phyloP scores from a whole-genome alignment of 768 basidiomycete species.

The Pleurotus sapidus region DNA sequence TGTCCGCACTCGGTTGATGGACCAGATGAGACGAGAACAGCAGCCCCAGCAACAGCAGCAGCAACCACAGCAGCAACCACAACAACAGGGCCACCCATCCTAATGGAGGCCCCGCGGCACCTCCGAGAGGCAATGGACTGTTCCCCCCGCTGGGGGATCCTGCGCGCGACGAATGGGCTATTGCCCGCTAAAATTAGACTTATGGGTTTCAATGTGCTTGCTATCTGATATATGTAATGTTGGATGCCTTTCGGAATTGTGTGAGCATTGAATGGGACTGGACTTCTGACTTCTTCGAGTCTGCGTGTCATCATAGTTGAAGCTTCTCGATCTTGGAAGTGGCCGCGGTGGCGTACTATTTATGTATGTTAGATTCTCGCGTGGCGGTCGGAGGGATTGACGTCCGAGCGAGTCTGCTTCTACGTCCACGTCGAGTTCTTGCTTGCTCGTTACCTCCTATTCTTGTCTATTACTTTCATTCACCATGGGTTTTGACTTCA shows the following conservation, averaged over 20 bases:
- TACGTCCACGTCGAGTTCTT: conserved; percentile 2
- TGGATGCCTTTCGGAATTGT: neutral
- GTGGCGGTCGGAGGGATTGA: conserved; percentile 5
- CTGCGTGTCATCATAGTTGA: neutral
- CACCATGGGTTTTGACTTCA: conserved; percentile 51
- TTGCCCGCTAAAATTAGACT: conserved; percentile 30
- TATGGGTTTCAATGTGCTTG: neutral
- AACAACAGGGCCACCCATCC: conserved; percentile 34
- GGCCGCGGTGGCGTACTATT: neutral
- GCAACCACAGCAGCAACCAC: conserved; percentile 18
- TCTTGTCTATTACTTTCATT: conserved; percentile 9
- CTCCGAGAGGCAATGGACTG: conserved; percentile 38
- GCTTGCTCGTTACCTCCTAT: conserved; percentile 15
- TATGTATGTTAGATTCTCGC: neutral
- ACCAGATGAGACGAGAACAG: conserved; percentile 67
- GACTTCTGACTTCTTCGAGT: neutral
- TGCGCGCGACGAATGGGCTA: conserved; percentile 63
- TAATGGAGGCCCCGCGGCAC: conserved; percentile 11
- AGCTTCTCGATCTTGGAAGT: neutral
- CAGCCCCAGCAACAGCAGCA: conserved; percentile 39
- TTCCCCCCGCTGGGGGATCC: conserved; percentile 67
- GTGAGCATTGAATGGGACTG: neutral
- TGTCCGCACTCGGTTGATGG: conserved; percentile 74
- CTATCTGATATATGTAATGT: neutral
- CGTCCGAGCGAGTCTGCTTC: neutral